Conservation (phyloP, 129 eudicot genomes). For the Daucus carota region DNA sequence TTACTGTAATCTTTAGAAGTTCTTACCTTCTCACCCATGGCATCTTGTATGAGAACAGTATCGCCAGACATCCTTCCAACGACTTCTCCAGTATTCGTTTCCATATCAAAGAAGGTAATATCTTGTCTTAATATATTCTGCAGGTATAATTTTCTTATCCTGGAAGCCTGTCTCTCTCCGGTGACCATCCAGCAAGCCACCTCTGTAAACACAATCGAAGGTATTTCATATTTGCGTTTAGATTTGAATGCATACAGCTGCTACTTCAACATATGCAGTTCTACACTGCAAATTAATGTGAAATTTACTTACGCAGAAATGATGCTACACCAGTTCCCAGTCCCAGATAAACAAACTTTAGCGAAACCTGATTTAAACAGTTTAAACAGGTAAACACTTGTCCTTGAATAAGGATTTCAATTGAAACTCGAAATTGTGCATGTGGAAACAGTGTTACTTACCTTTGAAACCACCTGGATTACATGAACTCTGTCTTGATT, state of each 20-base stretch:
- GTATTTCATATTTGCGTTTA: not conserved
- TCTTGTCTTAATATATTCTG: conserved; percentile 79
- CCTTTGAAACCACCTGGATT: conserved; percentile 65
- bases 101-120: conserved; percentile 79
- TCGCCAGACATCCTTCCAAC: conserved; percentile 97
- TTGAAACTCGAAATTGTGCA: not conserved
- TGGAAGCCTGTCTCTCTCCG: conserved; percentile 86
- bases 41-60: conserved; percentile 93
- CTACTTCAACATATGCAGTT: not conserved
- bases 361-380: conserved; percentile 38
- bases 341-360: conserved; percentile 65
- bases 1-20: not conserved
- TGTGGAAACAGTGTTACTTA: conserved; percentile 9
- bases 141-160: conserved; percentile 70
- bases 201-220: conserved; percentile 39
- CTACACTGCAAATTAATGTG: not conserved
- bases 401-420: not conserved
- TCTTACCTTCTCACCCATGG: conserved; percentile 92
- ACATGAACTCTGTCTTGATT: conserved; percentile 33
- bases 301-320: conserved; percentile 65
- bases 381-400: not conserved
- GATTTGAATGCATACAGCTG: not conserved
- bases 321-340: conserved; percentile 66
- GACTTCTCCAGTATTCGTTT: conserved; percentile 91
- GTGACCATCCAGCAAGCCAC: conserved; percentile 94